These are phyloP conservation scores for Geotrichum phurueaensis DNA, from an alignment of 1,139 yeast genomes.

Conservation along the genomic window DNA sequence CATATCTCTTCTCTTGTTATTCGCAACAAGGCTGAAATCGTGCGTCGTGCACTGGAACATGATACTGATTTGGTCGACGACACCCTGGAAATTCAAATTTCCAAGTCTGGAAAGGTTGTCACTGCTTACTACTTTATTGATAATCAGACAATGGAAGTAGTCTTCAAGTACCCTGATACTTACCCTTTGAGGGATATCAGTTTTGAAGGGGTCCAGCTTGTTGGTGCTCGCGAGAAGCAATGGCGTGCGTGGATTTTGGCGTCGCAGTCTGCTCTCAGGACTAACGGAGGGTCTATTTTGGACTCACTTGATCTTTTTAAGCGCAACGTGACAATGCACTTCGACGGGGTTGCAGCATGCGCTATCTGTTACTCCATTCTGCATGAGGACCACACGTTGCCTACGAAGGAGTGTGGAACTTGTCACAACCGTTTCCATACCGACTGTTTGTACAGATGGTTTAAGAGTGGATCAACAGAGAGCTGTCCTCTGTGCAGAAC, in stretches of 20 bases:
- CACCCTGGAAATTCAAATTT: conserved; percentile 57
- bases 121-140: conserved; percentile 73
- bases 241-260: conserved; percentile 97
- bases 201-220: conserved; percentile 71
- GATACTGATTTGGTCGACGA: conserved; percentile 44
- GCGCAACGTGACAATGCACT: conserved; percentile 73
- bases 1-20: conserved; percentile 63
- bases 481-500: conserved; percentile 94
- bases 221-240: conserved; percentile 86
- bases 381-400: conserved; percentile 86
- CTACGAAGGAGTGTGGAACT: conserved; percentile 80
- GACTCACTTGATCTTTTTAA: conserved; percentile 81
- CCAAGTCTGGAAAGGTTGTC: conserved; percentile 60
- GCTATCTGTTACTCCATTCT: conserved; percentile 90
- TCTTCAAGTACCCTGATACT: conserved; percentile 60
- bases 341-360: conserved; percentile 87
- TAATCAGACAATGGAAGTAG: conserved; percentile 80
- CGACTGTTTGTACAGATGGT: conserved; percentile 97
- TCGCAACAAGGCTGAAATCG: conserved; percentile 51
- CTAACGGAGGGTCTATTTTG: conserved; percentile 47
- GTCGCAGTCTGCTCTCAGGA: conserved; percentile 44
- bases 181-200: conserved; percentile 70
- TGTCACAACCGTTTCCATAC: conserved; percentile 94
- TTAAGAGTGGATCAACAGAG: conserved; percentile 83
- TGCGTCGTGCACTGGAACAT: conserved; percentile 36